These are phyloP conservation scores for Candida sp. DNA, from an alignment of 1,139 yeast species.

Conservation along the genomic window DNA sequence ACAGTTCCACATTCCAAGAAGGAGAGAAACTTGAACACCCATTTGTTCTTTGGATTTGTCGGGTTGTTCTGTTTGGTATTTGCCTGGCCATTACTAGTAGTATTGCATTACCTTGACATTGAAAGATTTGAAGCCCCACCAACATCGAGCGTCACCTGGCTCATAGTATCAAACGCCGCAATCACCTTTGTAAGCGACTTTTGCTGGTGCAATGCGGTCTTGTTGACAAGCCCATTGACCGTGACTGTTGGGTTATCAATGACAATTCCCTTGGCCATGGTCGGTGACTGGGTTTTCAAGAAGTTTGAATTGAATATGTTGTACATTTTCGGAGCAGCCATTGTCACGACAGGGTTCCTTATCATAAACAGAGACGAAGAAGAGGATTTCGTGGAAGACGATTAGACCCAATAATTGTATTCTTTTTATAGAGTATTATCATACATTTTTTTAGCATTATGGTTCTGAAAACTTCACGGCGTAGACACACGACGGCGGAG, in stretches of 20 bases:
- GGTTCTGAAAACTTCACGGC: no score
- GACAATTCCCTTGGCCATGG: conserved; percentile 93
- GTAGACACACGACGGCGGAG: not conserved
- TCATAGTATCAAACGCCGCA: conserved; percentile 67
- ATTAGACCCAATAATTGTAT: conserved; percentile 4
- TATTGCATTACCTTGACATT: conserved; percentile 63
- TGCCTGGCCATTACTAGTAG: conserved; percentile 83
- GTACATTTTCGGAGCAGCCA: conserved; percentile 78
- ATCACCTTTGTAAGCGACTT: conserved; percentile 88
- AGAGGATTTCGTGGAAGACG: conserved; percentile 46
- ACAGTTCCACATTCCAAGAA: conserved; percentile 46
- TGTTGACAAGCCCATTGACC: conserved; percentile 90
- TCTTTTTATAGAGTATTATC: not conserved
- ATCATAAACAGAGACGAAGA: conserved; percentile 82
- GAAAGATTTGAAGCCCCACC: conserved; percentile 79
- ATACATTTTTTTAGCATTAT: no score
- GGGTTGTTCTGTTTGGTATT: conserved; percentile 78
- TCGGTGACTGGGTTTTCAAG: conserved; percentile 83
- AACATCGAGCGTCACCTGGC: conserved; percentile 49
- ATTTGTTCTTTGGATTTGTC: conserved; percentile 91
- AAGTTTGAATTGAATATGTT: conserved; percentile 60
- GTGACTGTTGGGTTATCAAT: conserved; percentile 95
- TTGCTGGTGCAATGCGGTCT: conserved; percentile 96
- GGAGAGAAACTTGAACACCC: conserved; percentile 81
- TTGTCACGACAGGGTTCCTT: conserved; percentile 84